Evolutionary conservation across 2,329 filamentous ascomycete species (phyloP).

Genomic region (Phialophora chinensis): DNA sequence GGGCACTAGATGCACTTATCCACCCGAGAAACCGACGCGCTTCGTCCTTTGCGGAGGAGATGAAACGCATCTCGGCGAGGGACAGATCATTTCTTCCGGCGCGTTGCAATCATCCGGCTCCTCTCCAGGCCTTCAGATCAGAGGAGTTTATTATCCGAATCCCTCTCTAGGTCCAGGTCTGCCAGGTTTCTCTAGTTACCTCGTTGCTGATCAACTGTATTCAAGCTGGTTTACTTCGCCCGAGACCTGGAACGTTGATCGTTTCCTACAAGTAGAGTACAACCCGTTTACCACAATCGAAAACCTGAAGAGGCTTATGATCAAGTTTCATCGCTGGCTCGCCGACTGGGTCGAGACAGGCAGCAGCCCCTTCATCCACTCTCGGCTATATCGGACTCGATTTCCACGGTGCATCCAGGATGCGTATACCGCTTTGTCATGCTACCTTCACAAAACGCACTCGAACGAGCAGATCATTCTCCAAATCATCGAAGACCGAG

Average conservation of each 20-base stretch:
- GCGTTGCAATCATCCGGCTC: not conserved
- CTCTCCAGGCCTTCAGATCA: not conserved
- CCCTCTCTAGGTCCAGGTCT: not conserved
- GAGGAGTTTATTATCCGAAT: not conserved
- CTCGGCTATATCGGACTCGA: constrained; percentile 40
- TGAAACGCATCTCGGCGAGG: not conserved
- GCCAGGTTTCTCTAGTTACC: not conserved
- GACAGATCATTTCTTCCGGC: not conserved
- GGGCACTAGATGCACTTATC: constrained; percentile 14
- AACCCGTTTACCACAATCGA: not conserved
- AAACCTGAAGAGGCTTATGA: not conserved
- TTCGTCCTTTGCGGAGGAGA: constrained; percentile 13
- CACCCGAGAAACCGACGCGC: not conserved
- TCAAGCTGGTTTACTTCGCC: constrained; percentile 1
- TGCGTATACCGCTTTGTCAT: constrained; percentile 40
- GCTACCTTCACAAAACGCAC: constrained; percentile 7
- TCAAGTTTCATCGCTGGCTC: constrained; percentile 37
- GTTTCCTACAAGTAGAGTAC: not conserved
- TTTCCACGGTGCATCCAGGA: constrained; percentile 43
- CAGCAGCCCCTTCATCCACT: constrained; percentile 45
- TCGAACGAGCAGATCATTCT: not conserved
- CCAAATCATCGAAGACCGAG: constrained; percentile 10
- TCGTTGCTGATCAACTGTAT: too few species aligned
- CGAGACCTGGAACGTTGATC: not conserved
- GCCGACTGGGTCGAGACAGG: constrained; percentile 42